Conservation (phyloP, 2,329 filamentous ascomycete genomes). For the Orbilia ellipsospora region DNA sequence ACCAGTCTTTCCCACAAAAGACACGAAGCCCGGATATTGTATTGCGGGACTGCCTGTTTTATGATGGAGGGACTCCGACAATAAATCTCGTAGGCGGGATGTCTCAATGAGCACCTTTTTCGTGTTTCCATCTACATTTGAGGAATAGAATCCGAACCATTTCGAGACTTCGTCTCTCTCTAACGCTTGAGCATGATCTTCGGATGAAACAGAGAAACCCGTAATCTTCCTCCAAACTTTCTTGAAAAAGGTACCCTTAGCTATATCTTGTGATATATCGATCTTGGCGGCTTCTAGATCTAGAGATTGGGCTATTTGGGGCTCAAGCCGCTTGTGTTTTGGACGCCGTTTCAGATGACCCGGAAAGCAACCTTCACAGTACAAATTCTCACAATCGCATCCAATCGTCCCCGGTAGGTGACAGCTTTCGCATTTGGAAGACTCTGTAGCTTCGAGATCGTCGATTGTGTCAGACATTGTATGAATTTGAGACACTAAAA, state of each 20-base stretch:
- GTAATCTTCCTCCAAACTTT: too few species aligned
- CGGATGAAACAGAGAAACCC: too few species aligned
- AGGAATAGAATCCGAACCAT: conserved; percentile 19
- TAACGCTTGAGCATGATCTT: too few species aligned
- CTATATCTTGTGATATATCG: too few species aligned
- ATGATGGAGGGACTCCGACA: background rate
- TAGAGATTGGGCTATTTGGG: too few species aligned
- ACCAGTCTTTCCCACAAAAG: conserved; percentile 18
- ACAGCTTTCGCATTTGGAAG: background rate
- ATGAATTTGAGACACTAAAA: too few species aligned
- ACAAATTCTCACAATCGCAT: background rate
- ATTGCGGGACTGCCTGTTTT: background rate
- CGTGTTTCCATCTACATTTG: too few species aligned
- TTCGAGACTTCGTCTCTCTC: conserved; percentile 15
- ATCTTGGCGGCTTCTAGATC: too few species aligned
- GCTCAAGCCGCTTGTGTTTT: background rate
- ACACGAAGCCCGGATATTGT: conserved; percentile 25
- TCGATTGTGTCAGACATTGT: background rate
- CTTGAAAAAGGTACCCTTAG: too few species aligned
- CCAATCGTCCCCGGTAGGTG: background rate
- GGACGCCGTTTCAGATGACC: background rate
- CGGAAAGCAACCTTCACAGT: background rate
- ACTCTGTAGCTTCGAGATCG: background rate
- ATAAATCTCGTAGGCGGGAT: conserved; percentile 2
- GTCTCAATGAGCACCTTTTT: conserved; percentile 13